Evolutionary conservation across 306 rosid species (phyloP), one percentile per base, ranked within the genome.

Genomic region (Ziziphus jujuba): DNA sequence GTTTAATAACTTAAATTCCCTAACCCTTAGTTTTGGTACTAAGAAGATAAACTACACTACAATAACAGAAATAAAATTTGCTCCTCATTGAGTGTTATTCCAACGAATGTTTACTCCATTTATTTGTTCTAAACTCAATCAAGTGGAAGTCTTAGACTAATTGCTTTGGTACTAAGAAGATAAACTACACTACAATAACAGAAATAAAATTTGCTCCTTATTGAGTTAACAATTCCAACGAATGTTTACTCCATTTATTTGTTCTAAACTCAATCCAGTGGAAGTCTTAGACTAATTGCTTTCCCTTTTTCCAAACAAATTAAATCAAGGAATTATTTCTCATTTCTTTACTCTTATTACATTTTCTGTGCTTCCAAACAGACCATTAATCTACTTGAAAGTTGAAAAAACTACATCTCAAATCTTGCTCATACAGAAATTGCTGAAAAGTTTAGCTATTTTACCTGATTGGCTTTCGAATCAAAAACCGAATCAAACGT

Each of bases 401-500:
- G 66, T 7, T 25, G 13, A 19, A 53, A 25, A 36, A 9, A 14
- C 6, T 15, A 63, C 22, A 9, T 47, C 22, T 0, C 4, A 15
- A 22, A 7, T 23, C 43, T 52, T 48, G 22, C 17, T 12, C 11
- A 53, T 24, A 47, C 5, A 48, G 8, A 3, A 20, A 63, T 15
- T 12, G n/a, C 17, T 21, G n/a, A 25, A 34, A 22, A 40, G 44
- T 4, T 19, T 9, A 14, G 14, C 12, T 17, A 45, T 3, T 28
- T 16, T 68, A 93, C 97, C 99, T 90, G 97, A 52, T 56, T 73
- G 38, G 85, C 71, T 61, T 88, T 84, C 2, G 89, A 83, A 73
- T 86, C 90, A 45, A 93, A 88, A 78, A 93, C 87, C 12, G 88
- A 79, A 78, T 93, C 90, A 67, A 86, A 90, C 0, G 73, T 59